Evolutionary conservation across 2,329 filamentous ascomycete genomes (phyloP), one percentile per base, ranked within the genome.

Genomic region (Westerdykella sp.): DNA sequence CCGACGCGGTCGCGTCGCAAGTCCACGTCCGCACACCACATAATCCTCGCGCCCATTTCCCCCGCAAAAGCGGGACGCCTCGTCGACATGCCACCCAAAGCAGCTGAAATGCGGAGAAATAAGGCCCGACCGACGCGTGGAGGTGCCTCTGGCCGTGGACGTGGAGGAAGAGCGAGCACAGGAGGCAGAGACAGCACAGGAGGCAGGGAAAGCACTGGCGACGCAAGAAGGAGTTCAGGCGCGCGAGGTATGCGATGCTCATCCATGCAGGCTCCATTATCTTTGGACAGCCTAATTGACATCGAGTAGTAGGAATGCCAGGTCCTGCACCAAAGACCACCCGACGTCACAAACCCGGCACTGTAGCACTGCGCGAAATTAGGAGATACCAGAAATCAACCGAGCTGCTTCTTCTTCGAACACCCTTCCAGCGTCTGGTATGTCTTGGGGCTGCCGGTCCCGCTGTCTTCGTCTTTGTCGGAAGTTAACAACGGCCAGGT

Each of bases 361-460:
- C 93, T 68, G 86, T 95, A 75, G 91, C 91, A 80, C 85, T 97
- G 65, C 87, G 89, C 81, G 93, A 98, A 78, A 98, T 98, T 65
- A 85, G 91, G 79, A 85, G 87, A 68, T 97, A 97, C 79, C 91
- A 97, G 78, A 95, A 95, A 78, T 88, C 85, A 54, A 96, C 91
- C 40, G 90, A 97, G 76, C 83, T 98, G 40, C 77, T 98, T 62
- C 89, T 98, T 74, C 84, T 87, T 74, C 97, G 96, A 80, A 84
- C 96, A 53, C 93, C 93, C 49, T 98, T 98, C 79, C 88, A 96
- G 77, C 87, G 93, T 70, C 78, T 98, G 69, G 93, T 75, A 60
- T 37, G 69, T 51, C 1, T 14, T 6, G 22, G 9, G 14, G 45
- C 35, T 35, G 34, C 7, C 44, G 15, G n/a, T n/a, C 16, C 1